Percentiles rank a stretch among this genome's conserved stretches.
These are phyloP conservation scores for Globisporangium paddicum DNA, from an alignment of 352 stramenopile species.

Conservation along the genomic window DNA sequence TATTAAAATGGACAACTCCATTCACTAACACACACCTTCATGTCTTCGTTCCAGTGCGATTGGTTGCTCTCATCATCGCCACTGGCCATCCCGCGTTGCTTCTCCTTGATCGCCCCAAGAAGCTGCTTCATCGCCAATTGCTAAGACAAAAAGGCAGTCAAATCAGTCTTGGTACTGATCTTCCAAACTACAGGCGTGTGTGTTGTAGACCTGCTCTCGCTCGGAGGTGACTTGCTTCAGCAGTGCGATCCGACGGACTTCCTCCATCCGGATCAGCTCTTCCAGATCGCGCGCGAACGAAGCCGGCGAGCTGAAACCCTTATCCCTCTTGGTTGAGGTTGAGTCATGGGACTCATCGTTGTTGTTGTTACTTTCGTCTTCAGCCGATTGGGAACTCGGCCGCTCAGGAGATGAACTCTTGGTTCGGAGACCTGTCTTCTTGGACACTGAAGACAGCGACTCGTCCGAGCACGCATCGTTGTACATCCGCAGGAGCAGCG, in stretches of 20 bases:
- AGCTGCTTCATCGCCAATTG: slow-evolving; percentile 51
- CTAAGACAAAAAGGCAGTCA: no score
- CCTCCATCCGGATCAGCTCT: slow-evolving; percentile 43
- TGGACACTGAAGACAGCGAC: slow-evolving; percentile 6
- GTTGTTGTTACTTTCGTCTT: slow-evolving; percentile 8
- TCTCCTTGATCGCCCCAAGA: slow-evolving; percentile 20
- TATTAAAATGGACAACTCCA: not conserved
- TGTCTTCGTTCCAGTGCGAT: slow-evolving; percentile 12
- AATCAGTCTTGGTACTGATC: no score
- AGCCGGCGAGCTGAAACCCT: not conserved
- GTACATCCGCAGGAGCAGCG: slow-evolving; percentile 52
- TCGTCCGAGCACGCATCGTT: slow-evolving; percentile 41
- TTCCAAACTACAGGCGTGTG: no score
- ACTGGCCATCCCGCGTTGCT: not conserved
- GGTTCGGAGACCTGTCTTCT: slow-evolving; percentile 12
- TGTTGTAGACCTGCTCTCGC: slow-evolving; percentile 64
- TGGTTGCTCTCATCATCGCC: slow-evolving; percentile 19
- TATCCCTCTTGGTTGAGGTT: not conserved
- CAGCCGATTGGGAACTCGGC: not conserved
- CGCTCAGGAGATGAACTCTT: slow-evolving; percentile 2
- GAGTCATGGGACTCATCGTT: slow-evolving; percentile 5
- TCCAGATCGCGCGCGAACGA: slow-evolving; percentile 42
- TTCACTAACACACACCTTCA: slow-evolving; percentile 13
- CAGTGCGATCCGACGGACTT: slow-evolving; percentile 40
- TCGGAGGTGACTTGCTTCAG: slow-evolving; percentile 53